phyloP scores from a whole-genome alignment of 495 filamentous ascomycete species.

The Schizothecium vesticola region DNA sequence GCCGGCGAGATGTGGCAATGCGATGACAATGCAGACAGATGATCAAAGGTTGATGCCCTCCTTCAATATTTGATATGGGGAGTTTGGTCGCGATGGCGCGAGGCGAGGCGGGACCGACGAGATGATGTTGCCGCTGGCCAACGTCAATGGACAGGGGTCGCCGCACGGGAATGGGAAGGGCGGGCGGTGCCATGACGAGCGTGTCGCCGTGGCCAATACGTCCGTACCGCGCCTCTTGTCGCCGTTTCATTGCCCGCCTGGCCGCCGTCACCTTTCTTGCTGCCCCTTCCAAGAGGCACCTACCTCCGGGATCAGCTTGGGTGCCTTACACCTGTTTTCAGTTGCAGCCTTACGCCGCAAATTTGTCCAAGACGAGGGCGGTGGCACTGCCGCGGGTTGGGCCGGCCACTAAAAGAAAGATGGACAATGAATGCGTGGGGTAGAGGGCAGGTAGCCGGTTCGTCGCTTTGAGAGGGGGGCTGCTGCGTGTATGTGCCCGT shows the following conservation, averaged over 20 bases:
- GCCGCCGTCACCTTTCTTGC: not conserved
- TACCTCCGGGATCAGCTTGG: not conserved
- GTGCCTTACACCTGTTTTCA: constrained; percentile 5
- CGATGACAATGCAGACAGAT: not conserved
- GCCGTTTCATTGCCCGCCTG: constrained; percentile 1
- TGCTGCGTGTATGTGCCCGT: not conserved
- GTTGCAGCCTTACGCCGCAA: constrained; percentile 15
- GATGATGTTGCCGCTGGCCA: constrained; percentile 8
- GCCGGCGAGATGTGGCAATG: not conserved
- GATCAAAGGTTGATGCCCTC: not conserved
- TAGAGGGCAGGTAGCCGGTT: too few relatives aligned
- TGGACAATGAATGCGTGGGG: not conserved
- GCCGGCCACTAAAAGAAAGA: not conserved
- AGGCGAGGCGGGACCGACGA: not conserved
- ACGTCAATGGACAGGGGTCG: not conserved
- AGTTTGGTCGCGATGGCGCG: not conserved
- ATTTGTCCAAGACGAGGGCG: not conserved
- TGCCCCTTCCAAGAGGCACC: not conserved
- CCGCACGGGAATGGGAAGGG: not conserved
- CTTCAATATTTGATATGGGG: not conserved
- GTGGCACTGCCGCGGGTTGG: not conserved
- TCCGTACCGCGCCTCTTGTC: not conserved
- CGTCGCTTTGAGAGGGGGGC: not conserved
- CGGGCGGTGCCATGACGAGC: constrained; percentile 4
- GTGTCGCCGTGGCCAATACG: constrained; percentile 5